Percentiles rank a stretch among this genome's conserved stretches.
These are phyloP conservation scores for Trichoderma guizhouense DNA, from an alignment of 2,329 filamentous ascomycete genomes.

Conservation along the genomic window DNA sequence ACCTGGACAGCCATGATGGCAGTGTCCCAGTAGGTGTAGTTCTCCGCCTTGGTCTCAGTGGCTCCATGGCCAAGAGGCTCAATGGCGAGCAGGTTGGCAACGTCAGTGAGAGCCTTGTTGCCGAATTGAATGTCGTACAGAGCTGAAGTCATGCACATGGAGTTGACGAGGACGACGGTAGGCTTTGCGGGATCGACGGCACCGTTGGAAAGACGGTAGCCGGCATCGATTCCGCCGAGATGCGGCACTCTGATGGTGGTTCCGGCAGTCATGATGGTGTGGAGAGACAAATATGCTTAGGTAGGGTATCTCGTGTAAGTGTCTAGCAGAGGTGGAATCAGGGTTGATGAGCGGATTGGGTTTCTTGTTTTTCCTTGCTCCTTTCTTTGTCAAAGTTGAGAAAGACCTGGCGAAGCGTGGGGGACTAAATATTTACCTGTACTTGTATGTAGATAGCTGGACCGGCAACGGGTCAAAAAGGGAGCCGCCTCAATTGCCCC, in stretches of 20 bases:
- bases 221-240: conserved; percentile 45
- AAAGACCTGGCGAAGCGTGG: background rate
- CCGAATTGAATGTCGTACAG: conserved; percentile 45
- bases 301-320: background rate
- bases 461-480: background rate
- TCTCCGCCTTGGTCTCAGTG: conserved; percentile 41
- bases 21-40: conserved; percentile 56
- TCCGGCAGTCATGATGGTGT: conserved; percentile 34
- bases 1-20: conserved; percentile 54
- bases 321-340: background rate
- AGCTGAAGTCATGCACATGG: conserved; percentile 48
- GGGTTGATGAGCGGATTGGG: too few species aligned
- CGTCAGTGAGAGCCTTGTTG: conserved; percentile 37
- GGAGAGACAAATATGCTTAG: background rate
- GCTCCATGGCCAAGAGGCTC: conserved; percentile 52
- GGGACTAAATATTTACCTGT: conserved; percentile 7
- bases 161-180: conserved; percentile 50
- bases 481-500: background rate
- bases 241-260: conserved; percentile 46
- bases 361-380: background rate
- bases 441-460: background rate
- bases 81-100: conserved; percentile 49
- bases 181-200: conserved; percentile 48
- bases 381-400: background rate
- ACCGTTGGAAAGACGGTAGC: conserved; percentile 42